Base-by-base conservation (phyloP, 345 rosid genomes). In the Citrus reticulata region DNA sequence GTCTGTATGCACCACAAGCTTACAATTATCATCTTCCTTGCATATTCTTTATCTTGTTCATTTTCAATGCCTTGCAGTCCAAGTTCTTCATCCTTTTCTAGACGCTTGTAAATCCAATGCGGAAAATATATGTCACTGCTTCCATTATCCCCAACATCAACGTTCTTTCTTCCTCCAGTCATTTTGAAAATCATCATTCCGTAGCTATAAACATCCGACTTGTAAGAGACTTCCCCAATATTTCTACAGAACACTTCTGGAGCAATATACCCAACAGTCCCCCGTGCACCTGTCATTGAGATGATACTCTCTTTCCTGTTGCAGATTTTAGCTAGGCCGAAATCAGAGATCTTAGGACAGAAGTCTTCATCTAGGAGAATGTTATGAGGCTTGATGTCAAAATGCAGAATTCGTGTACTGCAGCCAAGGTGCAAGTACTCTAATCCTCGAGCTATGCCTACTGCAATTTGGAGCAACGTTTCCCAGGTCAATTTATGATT, bases 11-110 rank as follows among this genome's bases (percentile, higher is more conserved):
- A 57, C 82, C 82, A 73, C 37, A 79, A 67, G 51, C 78, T 68
- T 22, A 79, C 82, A 27, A 59, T 74, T 58, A 60, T 74, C 82
- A 80, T 80, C 78, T 68, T 79, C 57, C 19, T 73, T 19, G 70
- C 72, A 42, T 34, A 55, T 22, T 79, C 49, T 39, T 4, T 39
- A 27, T 73, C 78, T 10, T 74, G 54, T 27, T 57, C 46, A 34
- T 65, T 63, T 2, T 4, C 32, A 54, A 65, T 55, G 9, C 13
- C 75, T 30, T 55, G 62, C 27, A 72, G 6, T 1, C 61, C 63
- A 54, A 54, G 25, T 54, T 72, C 63, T 30, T 72, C 46, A 54
- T 37, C 54, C 17, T 9, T 0, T 58, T 58, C 75, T 9, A 54
- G 27, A 29, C 27, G 17, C 2, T 51, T 10, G 9, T 54, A 71